phyloP scores from a whole-genome alignment of 2,329 filamentous ascomycete species.

The Cyphellophora attinorum region DNA sequence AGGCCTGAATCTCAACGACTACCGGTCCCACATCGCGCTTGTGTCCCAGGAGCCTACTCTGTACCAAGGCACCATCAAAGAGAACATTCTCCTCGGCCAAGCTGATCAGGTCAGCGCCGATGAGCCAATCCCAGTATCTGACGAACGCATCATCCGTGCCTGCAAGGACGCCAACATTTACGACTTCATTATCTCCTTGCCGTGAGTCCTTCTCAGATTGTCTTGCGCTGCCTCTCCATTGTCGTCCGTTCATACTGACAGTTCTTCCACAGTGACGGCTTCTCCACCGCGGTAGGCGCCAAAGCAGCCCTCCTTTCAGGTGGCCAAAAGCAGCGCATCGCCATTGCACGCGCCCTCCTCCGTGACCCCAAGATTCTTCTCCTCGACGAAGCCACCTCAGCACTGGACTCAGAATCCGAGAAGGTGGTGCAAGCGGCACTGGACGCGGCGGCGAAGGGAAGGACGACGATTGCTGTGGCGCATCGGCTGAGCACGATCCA shows the following conservation, averaged over 20 bases:
- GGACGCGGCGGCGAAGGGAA: slow-evolving; percentile 71
- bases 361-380: slow-evolving; percentile 83
- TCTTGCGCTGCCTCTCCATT: too few species aligned
- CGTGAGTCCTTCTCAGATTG: slow-evolving; percentile 36
- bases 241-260: slow-evolving; percentile 1
- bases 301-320: slow-evolving; percentile 81
- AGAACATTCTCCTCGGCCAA: slow-evolving; percentile 77
- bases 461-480: slow-evolving; percentile 89
- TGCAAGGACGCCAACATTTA: slow-evolving; percentile 89
- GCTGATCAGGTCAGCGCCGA: slow-evolving; percentile 24
- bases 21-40: slow-evolving; percentile 72
- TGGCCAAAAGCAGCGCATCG: slow-evolving; percentile 90
- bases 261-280: slow-evolving; percentile 50
- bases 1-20: slow-evolving; percentile 72
- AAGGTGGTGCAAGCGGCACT: slow-evolving; percentile 58
- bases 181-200: slow-evolving; percentile 78
- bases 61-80: slow-evolving; percentile 83
- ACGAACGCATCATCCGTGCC: slow-evolving; percentile 64
- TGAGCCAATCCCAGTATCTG: slow-evolving; percentile 55
- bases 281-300: slow-evolving; percentile 74
- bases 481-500: slow-evolving; percentile 89
- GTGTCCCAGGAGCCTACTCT: slow-evolving; percentile 92
- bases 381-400: slow-evolving; percentile 64
- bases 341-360: slow-evolving; percentile 82
- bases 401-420: slow-evolving; percentile 40